Percentiles rank a stretch among this genome's conserved stretches.
These are phyloP conservation scores for Peronosclerospora sorghi DNA, from an alignment of 352 stramenopile genomes.

Conservation along the genomic window DNA sequence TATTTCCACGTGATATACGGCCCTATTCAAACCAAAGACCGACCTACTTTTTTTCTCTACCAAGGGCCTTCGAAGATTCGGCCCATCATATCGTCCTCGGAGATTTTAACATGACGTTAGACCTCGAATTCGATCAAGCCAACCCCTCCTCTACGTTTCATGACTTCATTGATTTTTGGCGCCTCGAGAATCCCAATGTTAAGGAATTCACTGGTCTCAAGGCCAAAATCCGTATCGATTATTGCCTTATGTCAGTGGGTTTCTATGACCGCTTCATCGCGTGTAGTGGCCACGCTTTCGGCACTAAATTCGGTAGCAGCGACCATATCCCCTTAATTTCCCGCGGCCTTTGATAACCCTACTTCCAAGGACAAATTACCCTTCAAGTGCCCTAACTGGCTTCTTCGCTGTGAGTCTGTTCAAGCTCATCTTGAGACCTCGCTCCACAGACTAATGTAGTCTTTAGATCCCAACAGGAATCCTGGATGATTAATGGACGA, in stretches of 20 bases:
- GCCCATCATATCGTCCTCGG: not conserved
- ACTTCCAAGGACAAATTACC: not conserved
- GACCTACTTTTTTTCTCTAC: not conserved
- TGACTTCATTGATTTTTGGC: not conserved
- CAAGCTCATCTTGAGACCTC: not conserved
- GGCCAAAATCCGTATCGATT: not conserved
- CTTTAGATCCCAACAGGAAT: not conserved
- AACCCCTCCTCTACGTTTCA: not conserved
- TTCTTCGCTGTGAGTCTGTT: not conserved
- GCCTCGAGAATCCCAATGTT: not conserved
- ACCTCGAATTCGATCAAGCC: not conserved
- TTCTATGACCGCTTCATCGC: not conserved
- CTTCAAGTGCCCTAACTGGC: not conserved
- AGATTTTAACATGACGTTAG: not conserved
- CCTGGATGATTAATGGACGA: constrained; percentile 1
- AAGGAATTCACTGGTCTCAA: not conserved
- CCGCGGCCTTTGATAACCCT: not conserved
- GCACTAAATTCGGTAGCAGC: not conserved
- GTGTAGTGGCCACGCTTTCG: not conserved
- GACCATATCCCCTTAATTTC: not conserved
- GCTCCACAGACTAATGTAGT: not conserved
- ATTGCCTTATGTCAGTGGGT: not conserved
- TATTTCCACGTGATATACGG: not conserved
- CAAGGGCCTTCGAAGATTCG: not conserved
- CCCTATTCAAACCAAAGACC: not conserved